Conservation (phyloP, 495 filamentous ascomycete genomes). For the Tetracladium marchalianum region DNA sequence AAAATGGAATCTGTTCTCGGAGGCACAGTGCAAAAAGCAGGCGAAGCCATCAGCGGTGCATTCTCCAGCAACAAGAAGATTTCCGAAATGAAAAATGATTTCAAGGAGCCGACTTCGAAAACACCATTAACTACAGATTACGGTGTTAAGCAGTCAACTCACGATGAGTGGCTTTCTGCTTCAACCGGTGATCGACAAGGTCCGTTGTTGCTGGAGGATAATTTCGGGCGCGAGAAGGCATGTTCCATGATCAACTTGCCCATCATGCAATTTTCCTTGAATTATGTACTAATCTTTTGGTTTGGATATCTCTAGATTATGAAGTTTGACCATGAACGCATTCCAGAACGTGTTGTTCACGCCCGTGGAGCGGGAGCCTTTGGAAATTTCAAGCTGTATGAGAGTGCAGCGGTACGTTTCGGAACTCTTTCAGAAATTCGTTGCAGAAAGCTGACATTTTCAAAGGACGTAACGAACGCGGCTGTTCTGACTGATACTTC, state of each 20-base stretch:
- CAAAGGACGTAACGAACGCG: conserved; percentile 53
- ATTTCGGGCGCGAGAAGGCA: conserved; percentile 69
- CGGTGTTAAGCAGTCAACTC: conserved; percentile 63
- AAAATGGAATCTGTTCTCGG: conserved; percentile 10
- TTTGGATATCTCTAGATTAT: conserved; percentile 43
- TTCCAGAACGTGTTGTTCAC: conserved; percentile 84
- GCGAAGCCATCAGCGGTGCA: conserved; percentile 4
- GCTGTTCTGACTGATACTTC: conserved; percentile 71
- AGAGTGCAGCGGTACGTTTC: conserved; percentile 38
- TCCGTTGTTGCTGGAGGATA: conserved; percentile 73
- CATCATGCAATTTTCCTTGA: background rate
- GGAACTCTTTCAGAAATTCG: too few relatives aligned
- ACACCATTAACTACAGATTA: conserved; percentile 59
- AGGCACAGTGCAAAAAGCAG: conserved; percentile 8
- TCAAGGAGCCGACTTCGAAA: conserved; percentile 6
- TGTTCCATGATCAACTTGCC: conserved; percentile 13
- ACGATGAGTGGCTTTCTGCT: conserved; percentile 72
- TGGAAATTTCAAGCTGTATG: conserved; percentile 66
- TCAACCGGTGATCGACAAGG: conserved; percentile 50
- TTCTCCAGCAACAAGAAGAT: conserved; percentile 19
- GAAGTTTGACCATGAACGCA: conserved; percentile 79
- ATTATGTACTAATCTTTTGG: background rate
- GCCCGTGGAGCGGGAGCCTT: conserved; percentile 78
- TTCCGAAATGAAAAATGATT: conserved; percentile 22
- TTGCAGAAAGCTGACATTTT: conserved; percentile 4